Evolutionary conservation across 2,329 filamentous ascomycete species (phyloP).

Genomic region (Aspergillus udagawae): DNA sequence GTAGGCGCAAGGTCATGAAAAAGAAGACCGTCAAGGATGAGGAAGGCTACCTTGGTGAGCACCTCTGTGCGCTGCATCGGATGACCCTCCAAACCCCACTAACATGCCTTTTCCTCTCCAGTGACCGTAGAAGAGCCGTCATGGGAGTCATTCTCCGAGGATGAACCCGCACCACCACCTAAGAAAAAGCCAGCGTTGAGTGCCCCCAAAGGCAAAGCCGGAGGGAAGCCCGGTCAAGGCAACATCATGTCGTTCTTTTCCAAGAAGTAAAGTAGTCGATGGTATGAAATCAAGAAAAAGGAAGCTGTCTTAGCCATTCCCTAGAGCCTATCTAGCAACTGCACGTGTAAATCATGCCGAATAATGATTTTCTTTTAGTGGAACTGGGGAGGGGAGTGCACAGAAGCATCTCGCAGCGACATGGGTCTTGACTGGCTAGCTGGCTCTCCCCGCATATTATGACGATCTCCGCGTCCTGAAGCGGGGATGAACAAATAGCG

Average conservation of each 20-base stretch:
- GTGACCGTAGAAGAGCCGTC: slow-evolving; percentile 79
- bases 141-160: slow-evolving; percentile 94
- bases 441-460: not conserved
- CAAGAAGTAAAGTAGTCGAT: slow-evolving; percentile 58
- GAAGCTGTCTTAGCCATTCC: not conserved
- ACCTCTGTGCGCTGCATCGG: not conserved
- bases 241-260: slow-evolving; percentile 91
- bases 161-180: slow-evolving; percentile 59
- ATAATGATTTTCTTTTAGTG: too few relatives aligned
- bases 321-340: not conserved
- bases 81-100: not conserved
- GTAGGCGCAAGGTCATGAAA: slow-evolving; percentile 75
- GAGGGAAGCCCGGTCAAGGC: slow-evolving; percentile 56
- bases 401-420: not conserved
- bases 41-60: slow-evolving; percentile 80
- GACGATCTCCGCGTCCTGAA: not conserved
- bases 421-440: not conserved
- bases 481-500: not conserved
- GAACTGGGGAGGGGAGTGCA: too few relatives aligned
- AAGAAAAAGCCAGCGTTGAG: slow-evolving; percentile 46
- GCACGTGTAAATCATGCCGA: not conserved
- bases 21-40: slow-evolving; percentile 85
- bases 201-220: slow-evolving; percentile 51
- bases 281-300: not conserved
- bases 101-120: slow-evolving; percentile 34